A percentile compares a stretch with the other conserved stretches of the same genome.
Conservation (phyloP, 345 rosid genomes). For the Aurinia saxatilis region DNA sequence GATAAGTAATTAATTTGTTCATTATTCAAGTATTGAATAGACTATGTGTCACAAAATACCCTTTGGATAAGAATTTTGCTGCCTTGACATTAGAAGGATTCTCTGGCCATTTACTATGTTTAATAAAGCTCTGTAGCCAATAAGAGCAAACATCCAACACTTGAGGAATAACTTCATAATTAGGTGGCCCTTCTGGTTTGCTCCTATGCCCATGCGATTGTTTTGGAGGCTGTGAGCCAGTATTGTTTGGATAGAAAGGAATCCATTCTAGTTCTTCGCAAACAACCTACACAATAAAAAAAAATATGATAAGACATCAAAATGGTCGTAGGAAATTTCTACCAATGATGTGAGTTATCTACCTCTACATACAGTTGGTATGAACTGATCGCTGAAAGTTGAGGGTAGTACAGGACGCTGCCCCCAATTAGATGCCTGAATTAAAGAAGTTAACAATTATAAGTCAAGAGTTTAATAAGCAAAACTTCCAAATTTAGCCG, state of each 20-base stretch:
- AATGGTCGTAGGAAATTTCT: conserved; percentile 3
- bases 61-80: conserved; percentile 71
- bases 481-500: conserved; percentile 1
- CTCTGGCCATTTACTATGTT: conserved; percentile 91
- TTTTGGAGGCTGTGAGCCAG: conserved; percentile 31
- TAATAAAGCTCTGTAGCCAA: conserved; percentile 92
- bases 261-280: conserved; percentile 97
- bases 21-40: neutral
- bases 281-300: conserved; percentile 54
- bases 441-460: neutral
- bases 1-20: neutral
- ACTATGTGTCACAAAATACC: conserved; percentile 39
- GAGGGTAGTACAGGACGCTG: conserved; percentile 85
- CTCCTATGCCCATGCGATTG: conserved; percentile 51
- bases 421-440: conserved; percentile 88
- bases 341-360: conserved; percentile 7
- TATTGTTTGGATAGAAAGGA: conserved; percentile 59
- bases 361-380: conserved; percentile 98
- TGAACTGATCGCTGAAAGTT: conserved; percentile 92
- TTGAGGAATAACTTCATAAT: conserved; percentile 66
- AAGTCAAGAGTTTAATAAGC: conserved; percentile 3
- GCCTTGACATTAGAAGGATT: conserved; percentile 84
- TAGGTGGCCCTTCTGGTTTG: conserved; percentile 59
- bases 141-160: conserved; percentile 75
- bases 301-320: conserved; percentile 3